phyloP scores from a whole-genome alignment of 306 rosid species.

The Trifolium subterraneum region DNA sequence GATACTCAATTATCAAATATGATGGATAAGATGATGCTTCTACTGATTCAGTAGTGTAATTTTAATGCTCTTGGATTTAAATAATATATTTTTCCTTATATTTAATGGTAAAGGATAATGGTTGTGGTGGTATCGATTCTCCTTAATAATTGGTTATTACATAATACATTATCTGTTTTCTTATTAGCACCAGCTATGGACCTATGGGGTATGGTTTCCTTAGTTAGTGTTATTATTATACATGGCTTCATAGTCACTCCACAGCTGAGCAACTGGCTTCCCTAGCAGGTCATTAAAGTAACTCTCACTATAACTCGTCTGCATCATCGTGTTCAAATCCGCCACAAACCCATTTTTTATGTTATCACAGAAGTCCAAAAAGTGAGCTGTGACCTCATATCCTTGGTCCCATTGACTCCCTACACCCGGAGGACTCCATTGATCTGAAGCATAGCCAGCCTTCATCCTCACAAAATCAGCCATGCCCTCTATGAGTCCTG shows the following conservation, averaged over 20 bases:
- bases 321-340: constrained; percentile 54
- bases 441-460: constrained; percentile 32
- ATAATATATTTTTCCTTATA: background rate
- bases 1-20: background rate
- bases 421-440: constrained; percentile 35
- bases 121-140: background rate
- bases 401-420: constrained; percentile 52
- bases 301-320: constrained; percentile 37
- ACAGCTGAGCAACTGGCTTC: constrained; percentile 52
- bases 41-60: background rate
- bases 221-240: constrained; percentile 22
- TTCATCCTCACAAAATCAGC: constrained; percentile 59
- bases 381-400: constrained; percentile 47
- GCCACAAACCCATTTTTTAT: constrained; percentile 56
- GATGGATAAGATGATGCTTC: background rate
- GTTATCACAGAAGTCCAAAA: constrained; percentile 49
- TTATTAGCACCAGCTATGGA: background rate
- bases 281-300: constrained; percentile 54
- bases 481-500: constrained; percentile 48
- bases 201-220: background rate
- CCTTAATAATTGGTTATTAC: background rate
- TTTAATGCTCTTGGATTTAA: background rate
- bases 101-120: background rate
- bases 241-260: constrained; percentile 57
- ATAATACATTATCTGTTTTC: background rate